A percentile compares a stretch with the other conserved stretches of the same genome.
Conservation (phyloP, 306 rosid species). For the Neltuma alba region DNA sequence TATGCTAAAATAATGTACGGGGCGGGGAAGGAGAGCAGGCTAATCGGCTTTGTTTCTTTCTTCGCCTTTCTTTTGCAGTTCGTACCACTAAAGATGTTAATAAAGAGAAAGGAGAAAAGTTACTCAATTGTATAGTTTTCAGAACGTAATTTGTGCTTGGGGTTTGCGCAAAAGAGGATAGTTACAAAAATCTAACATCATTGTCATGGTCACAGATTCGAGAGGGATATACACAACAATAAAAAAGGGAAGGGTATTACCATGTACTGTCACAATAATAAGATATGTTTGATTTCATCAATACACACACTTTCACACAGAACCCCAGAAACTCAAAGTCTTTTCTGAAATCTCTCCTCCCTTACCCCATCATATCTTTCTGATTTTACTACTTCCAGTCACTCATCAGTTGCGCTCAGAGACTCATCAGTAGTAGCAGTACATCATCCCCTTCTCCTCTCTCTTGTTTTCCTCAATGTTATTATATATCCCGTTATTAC, state of each 20-base stretch:
- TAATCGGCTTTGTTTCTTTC: neutral
- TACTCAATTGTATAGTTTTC: conserved; percentile 42
- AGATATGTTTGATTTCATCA: conserved; percentile 53
- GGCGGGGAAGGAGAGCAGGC: neutral
- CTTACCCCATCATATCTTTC: conserved; percentile 74
- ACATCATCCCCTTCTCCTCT: conserved; percentile 50
- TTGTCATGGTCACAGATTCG: conserved; percentile 33
- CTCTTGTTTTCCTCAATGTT: conserved; percentile 62
- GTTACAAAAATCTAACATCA: conserved; percentile 47
- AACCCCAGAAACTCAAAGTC: conserved; percentile 43
- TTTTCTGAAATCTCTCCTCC: conserved; percentile 44
- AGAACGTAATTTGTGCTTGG: conserved; percentile 34
- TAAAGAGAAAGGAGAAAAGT: neutral
- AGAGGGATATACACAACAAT: conserved; percentile 56
- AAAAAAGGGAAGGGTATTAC: conserved; percentile 37
- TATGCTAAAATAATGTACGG: neutral
- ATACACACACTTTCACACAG: conserved; percentile 40
- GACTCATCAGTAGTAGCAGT: conserved; percentile 42
- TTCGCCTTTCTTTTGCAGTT: conserved; percentile 23
- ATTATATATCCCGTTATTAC: conserved; percentile 36
- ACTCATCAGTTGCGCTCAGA: conserved; percentile 41
- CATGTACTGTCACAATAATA: conserved; percentile 62
- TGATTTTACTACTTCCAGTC: conserved; percentile 57
- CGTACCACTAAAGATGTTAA: neutral
- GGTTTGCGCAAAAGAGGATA: conserved; percentile 24